Percentiles rank a stretch among this genome's conserved stretches.
phyloP scores from a whole-genome alignment of 768 basidiomycete genomes.

The Cubamyces sp. region DNA sequence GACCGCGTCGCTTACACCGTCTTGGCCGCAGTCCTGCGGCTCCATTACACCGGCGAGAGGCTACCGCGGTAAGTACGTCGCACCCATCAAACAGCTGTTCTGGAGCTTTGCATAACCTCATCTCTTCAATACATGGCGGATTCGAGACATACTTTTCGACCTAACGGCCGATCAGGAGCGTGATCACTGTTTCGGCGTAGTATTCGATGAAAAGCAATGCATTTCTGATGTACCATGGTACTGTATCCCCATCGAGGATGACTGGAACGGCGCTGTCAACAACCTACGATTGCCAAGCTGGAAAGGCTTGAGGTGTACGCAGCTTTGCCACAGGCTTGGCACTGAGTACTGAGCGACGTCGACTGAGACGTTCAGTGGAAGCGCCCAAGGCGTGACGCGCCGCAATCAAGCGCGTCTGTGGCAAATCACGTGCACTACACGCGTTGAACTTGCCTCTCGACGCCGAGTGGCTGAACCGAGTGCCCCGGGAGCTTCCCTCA shows the following conservation, averaged over 20 bases:
- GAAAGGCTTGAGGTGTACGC: too few species aligned
- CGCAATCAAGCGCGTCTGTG: slow-evolving; percentile 16
- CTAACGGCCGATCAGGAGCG: background rate
- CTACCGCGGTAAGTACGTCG: slow-evolving; percentile 5
- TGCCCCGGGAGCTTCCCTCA: background rate
- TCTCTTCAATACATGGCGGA: slow-evolving; percentile 17
- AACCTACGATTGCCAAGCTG: too few species aligned
- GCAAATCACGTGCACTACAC: slow-evolving; percentile 17
- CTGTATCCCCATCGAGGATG: too few species aligned
- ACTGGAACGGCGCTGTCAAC: too few species aligned
- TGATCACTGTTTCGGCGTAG: too few species aligned
- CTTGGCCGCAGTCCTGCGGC: slow-evolving; percentile 11
- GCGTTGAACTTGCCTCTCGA: slow-evolving; percentile 17
- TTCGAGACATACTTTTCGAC: slow-evolving; percentile 13
- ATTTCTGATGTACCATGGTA: too few species aligned
- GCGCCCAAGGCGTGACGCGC: background rate
- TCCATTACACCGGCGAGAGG: slow-evolving; percentile 18
- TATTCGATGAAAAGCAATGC: too few species aligned
- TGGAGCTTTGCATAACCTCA: background rate
- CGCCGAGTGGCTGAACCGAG: slow-evolving; percentile 3
- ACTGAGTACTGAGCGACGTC: too few species aligned
- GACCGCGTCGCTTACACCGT: background rate
- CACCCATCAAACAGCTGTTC: background rate
- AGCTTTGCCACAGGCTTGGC: too few species aligned
- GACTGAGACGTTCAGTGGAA: too few species aligned